Evolutionary conservation across 129 eudicot species (phyloP).

Genomic region (Artemisia annua): DNA sequence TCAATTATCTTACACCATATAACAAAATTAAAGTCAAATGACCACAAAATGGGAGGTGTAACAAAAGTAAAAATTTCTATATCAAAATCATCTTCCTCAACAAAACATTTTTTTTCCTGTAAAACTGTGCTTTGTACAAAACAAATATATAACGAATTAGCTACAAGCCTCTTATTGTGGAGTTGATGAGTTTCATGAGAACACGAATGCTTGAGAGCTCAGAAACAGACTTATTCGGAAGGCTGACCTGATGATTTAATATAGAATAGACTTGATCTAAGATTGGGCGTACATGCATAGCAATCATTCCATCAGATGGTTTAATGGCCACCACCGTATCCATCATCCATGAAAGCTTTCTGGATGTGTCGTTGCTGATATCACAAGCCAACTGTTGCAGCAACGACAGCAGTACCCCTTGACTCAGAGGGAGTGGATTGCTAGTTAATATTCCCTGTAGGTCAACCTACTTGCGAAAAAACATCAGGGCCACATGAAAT

Average conservation of each 20-base stretch:
- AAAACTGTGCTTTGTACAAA: neutral
- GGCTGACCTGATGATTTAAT: no score
- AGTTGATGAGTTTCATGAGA: no score
- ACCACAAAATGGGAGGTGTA: neutral
- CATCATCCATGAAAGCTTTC: no score
- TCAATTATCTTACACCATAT: neutral
- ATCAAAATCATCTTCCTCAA: neutral
- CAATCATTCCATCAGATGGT: constrained; percentile 39
- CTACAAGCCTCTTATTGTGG: no score
- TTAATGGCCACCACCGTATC: no score
- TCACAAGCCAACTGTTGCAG: constrained; percentile 91
- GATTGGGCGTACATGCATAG: constrained; percentile 79
- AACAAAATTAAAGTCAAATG: neutral
- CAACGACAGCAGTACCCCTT: constrained; percentile 91
- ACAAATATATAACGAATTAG: no score
- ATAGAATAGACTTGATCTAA: constrained; percentile 35
- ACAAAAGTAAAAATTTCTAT: neutral
- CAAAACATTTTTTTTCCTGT: neutral
- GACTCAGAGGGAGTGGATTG: constrained; percentile 82
- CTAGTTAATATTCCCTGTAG: constrained; percentile 58
- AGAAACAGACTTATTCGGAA: no score
- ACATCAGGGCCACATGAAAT: neutral
- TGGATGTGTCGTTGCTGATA: constrained; percentile 30
- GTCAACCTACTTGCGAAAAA: constrained; percentile 52
- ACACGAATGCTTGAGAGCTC: no score